Conservation (phyloP, 2,329 filamentous ascomycete genomes). For the Stemphylium lycopersici region DNA sequence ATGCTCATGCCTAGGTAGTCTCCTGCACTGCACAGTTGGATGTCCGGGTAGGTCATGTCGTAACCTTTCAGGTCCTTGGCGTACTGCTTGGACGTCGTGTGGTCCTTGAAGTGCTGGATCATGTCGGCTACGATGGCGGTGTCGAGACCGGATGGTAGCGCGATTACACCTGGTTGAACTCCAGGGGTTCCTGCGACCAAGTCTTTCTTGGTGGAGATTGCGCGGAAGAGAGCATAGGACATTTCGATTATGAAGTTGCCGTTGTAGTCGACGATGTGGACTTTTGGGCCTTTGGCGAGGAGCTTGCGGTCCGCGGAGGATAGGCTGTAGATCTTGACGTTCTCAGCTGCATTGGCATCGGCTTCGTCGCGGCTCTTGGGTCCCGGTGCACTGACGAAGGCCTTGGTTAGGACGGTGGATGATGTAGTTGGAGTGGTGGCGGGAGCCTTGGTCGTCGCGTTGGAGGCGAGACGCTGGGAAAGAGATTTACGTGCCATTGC, state of each 20-base stretch:
- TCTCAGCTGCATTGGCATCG: neutral
- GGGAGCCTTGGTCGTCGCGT: no score
- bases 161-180: neutral
- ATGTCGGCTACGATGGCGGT: neutral
- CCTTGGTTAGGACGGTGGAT: no score
- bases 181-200: neutral
- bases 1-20: slow-evolving; percentile 3
- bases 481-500: no score
- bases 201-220: neutral
- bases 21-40: slow-evolving; percentile 2
- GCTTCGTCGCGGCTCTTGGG: no score
- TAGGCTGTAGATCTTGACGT: neutral
- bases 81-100: neutral
- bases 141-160: neutral
- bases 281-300: neutral
- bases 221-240: neutral
- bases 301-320: slow-evolving; percentile 2
- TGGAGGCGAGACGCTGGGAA: no score
- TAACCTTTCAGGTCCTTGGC: neutral
- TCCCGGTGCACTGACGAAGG: no score
- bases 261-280: neutral
- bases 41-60: neutral
- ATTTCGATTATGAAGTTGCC: neutral
- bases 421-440: no score
- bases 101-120: neutral